phyloP scores from a whole-genome alignment of 768 basidiomycete species.

The Mycena indigotica region DNA sequence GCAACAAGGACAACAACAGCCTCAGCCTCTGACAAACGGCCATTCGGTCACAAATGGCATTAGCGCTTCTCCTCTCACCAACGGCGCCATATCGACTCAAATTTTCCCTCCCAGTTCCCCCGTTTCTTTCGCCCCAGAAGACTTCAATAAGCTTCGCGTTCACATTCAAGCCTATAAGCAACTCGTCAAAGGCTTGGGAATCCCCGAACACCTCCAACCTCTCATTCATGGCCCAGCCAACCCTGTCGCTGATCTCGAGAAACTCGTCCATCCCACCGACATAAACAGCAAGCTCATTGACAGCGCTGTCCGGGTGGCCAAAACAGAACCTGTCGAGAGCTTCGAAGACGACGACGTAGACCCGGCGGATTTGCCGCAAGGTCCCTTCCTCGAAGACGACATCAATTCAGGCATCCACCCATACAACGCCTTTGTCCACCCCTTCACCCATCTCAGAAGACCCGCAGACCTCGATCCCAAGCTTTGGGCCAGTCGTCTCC shows the following conservation, averaged over 20 bases:
- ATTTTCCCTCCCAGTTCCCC: constrained; percentile 62
- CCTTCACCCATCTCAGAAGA: constrained; percentile 79
- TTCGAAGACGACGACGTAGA: constrained; percentile 58
- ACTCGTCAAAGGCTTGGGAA: constrained; percentile 62
- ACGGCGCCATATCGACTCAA: constrained; percentile 52
- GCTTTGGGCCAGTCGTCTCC: constrained; percentile 70
- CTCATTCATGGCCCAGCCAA: constrained; percentile 67
- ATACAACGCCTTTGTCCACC: constrained; percentile 87
- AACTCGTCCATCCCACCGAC: constrained; percentile 62
- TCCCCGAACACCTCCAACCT: constrained; percentile 71
- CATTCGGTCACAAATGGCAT: constrained; percentile 22
- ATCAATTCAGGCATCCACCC: constrained; percentile 82
- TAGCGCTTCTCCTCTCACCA: no score
- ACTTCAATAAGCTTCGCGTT: constrained; percentile 73
- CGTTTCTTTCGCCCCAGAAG: constrained; percentile 76
- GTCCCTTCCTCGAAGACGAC: constrained; percentile 78
- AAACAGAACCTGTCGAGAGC: constrained; percentile 52
- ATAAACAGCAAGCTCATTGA: constrained; percentile 67
- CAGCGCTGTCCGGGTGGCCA: constrained; percentile 61
- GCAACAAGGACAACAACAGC: no score
- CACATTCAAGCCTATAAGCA: constrained; percentile 84
- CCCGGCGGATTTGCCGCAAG: constrained; percentile 66
- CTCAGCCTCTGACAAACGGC: constrained; percentile 44
- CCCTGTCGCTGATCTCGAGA: constrained; percentile 64
- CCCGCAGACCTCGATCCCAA: constrained; percentile 59